Evolutionary conservation across 176 grass and related monocot genomes (phyloP), one percentile per base, ranked within the genome.

Genomic region (Oryza longistaminata): DNA sequence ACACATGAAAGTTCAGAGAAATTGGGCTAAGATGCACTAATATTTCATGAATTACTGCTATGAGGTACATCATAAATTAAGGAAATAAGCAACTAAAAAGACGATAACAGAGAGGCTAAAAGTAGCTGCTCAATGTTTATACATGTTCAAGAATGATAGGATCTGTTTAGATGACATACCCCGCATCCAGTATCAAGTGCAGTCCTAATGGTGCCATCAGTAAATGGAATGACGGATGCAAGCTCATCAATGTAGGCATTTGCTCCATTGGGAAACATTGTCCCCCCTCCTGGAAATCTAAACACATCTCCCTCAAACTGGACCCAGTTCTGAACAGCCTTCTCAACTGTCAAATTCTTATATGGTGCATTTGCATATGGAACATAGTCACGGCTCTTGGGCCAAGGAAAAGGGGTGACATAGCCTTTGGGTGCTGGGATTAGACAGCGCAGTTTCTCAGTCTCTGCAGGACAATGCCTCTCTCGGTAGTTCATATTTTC

Each of bases 111-210:
- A 40, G 66, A 64, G 14, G 66, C 10, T 24, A 69, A 7, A 34
- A 52, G 24, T 43, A 67, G 3, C 2, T 76, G 48, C 15, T 70
- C 52, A 76, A 19, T 77, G 13, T 3, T 76, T 61, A 40, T 5
- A 34, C 39, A 69, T 80, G 17, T 64, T 85, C 77, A 81, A 81
- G 71, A 89, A 86, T 70, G 80, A 45, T 68, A 86, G 45, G 25
- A 46, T 49, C 24, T 72, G 33, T 66, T 76, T 58, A 55, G 22
- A 60, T 27, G 75, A 53, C 91, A 85, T 96, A 96, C 94, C 91
- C 94, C 94, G 17, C 91, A 96, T 80, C 91, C 91, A 87, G 86
- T 96, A 80, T 96, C 91, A 91, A 96, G 91, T 83, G 91, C 94
- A 81, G 91, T 93, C 86, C 94, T 91, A 79, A 93, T 78, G 44